Percentiles rank a stretch among this genome's conserved stretches.
Evolutionary conservation across 441 rosid genomes (phyloP).

Genomic region (Adansonia grandidieri): DNA sequence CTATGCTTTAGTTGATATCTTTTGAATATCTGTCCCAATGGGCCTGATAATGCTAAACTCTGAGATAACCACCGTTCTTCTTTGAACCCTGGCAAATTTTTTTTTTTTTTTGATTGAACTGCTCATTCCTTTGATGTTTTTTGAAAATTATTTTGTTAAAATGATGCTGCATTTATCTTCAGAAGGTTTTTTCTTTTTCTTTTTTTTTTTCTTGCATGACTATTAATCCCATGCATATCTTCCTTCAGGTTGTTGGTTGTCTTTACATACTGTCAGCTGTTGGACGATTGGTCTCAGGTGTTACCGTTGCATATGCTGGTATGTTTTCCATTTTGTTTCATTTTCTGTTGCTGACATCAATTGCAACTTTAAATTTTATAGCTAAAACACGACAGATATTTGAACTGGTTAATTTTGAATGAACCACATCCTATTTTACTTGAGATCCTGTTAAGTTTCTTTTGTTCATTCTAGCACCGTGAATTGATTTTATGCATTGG

Average conservation of each 20-base stretch:
- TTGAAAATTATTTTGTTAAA: neutral
- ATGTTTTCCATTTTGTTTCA: slow-evolving; percentile 27
- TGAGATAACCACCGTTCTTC: neutral
- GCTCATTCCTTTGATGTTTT: neutral
- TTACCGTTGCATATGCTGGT: slow-evolving; percentile 92
- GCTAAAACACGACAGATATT: slow-evolving; percentile 18
- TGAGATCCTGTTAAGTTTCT: neutral
- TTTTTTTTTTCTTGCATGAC: neutral
- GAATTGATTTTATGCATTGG: neutral
- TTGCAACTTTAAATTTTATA: neutral
- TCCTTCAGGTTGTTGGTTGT: slow-evolving; percentile 71
- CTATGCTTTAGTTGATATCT: neutral
- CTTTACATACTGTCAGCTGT: slow-evolving; percentile 73
- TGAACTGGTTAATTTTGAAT: slow-evolving; percentile 15
- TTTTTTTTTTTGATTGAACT: neutral
- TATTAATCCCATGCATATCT: slow-evolving; percentile 17
- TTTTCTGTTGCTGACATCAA: slow-evolving; percentile 11
- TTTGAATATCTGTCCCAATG: neutral
- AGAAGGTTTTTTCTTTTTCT: too few relatives aligned
- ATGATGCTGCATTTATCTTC: neutral
- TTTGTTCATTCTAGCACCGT: slow-evolving; percentile 1
- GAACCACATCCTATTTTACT: neutral
- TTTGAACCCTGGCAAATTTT: neutral
- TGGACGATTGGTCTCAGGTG: slow-evolving; percentile 84
- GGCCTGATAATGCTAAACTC: neutral